Base-by-base conservation (phyloP, 2,329 filamentous ascomycete genomes). In the Sphaceloma murrayae region DNA sequence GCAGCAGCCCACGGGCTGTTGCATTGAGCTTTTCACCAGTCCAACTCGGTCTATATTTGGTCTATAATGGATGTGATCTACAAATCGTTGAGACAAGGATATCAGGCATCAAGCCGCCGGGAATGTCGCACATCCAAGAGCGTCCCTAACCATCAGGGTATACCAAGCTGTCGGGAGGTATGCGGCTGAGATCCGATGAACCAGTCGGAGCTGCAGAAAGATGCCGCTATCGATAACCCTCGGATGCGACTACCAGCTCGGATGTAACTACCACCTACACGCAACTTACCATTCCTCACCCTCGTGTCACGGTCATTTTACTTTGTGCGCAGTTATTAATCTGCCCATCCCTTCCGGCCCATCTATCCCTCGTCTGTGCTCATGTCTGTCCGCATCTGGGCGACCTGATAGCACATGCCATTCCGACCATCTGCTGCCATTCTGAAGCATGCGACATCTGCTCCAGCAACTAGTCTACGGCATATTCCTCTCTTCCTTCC, bases 381-480 rank as follows among this genome's bases (percentile, higher is more conserved):
- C 36, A 19, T 29, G 36, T 18, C 6, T 30, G 36, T 29, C 24
- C 22, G 10, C 24, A n/a, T 16, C 11, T 18, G n/a, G 36, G 24
- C 36, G n/a, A 14, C 13, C 10, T 38, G 24, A 40, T 19, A 14
- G 36, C 36, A 40, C 36, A 40, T 40, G 36, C 36, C 22, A 40
- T 26, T 40, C 11, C 36, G 6, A 9, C 36, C 36, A 40, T 40
- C 21, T 19, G 10, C 26, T 26, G 10, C 26, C 16, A 9, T 26
- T 13, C 30, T 40, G 31, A 45, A 45, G 31, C 42, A 45, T 45
- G 42, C 42, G 42, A 29, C 31, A 30, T 34, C n/a, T 45, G 18
- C 42, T 45, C 8, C 42, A 45, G 14, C 42, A 34, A n/a, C 18
- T 34, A 26, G 21, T 45, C 21, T 19, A 24, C 30, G 31, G 14